Evolutionary conservation across 1,284 basidiomycete genomes (phyloP), one percentile per base, ranked within the genome.

Genomic region (Sanghuangporus sanghuang): DNA sequence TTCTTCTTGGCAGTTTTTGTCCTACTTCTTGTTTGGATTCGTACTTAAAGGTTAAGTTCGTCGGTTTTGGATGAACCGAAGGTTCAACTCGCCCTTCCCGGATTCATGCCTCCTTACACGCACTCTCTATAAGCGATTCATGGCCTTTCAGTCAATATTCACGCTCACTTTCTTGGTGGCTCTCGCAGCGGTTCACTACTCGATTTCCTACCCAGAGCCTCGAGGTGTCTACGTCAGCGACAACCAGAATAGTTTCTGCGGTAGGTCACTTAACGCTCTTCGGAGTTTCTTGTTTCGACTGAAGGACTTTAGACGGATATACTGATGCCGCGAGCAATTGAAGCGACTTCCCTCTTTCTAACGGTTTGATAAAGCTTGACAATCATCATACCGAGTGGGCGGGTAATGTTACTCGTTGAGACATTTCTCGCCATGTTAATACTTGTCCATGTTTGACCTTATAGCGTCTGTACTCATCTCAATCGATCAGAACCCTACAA

Each of bases 381-480:
- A 76, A 77, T 56, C 75, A 76, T 32, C 80, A 82, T 64, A 68
- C 74, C 3, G 61, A 58, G 23, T 83, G 73, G 72, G 74, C 77
- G 42, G 74, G 81, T 80, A 64, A 54, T n/a, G 14, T 18, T 9
- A 16, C 21, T 2, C 18, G 39, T 32, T 71, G 68, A 54, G 23
- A 40, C 9, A 18, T 6, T 14, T 9, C 9, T 58, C 36, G 23
- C 12, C 18, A 39, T 50, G 7, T 60, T 49, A 21, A n/a, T 6
- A 16, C 36, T 11, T 6, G 38, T 6, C 52, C 54, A 23, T 57
- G 67, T 46, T 54, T 23, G 35, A 53, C 49, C 57, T 64, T 64
- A 9, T 62, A 82, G 87, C 85, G 53, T 82, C 78, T 21, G 77
- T 86, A 38, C 67, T 82, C 12, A 68, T 92, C 59, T 85, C 89